These are phyloP conservation scores for Cryptococcus sp. DNA, from an alignment of 1,284 basidiomycete species.

Conservation along the genomic window DNA sequence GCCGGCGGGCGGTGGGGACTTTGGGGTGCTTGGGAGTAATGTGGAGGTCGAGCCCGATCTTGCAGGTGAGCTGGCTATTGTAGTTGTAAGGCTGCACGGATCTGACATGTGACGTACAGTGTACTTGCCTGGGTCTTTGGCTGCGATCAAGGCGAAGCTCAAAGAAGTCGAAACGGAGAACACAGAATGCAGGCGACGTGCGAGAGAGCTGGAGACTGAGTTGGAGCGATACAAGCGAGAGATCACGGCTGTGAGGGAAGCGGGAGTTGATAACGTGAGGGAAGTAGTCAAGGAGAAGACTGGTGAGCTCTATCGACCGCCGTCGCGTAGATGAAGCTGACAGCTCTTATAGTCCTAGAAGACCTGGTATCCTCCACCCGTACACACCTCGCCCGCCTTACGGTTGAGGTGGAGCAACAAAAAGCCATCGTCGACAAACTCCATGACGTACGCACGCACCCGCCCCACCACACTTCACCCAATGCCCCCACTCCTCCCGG, in stretches of 20 bases:
- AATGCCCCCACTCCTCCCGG: conserved; percentile 8
- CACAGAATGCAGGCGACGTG: conserved; percentile 66
- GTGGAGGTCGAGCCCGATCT: conserved; percentile 23
- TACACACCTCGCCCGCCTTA: conserved; percentile 68
- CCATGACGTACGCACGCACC: conserved; percentile 36
- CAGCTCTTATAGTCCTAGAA: conserved; percentile 62
- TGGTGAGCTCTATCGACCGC: conserved; percentile 54
- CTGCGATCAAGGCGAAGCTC: conserved; percentile 37
- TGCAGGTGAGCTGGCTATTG: conserved; percentile 27
- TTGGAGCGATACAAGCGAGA: conserved; percentile 54
- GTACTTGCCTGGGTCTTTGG: conserved; percentile 29
- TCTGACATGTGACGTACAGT: not conserved
- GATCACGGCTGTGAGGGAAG: conserved; percentile 41
- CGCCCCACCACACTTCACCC: not conserved
- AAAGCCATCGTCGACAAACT: conserved; percentile 63
- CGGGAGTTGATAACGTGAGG: conserved; percentile 19
- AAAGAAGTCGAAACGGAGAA: conserved; percentile 69
- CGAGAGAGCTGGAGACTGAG: conserved; percentile 75
- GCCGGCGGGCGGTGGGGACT: conserved; percentile 36
- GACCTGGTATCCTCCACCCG: conserved; percentile 67
- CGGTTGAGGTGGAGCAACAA: conserved; percentile 68
- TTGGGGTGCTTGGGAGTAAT: conserved; percentile 35
- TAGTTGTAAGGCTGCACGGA: not conserved
- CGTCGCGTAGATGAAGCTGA: not conserved
- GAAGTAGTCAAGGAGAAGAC: conserved; percentile 78